These are phyloP conservation scores for Venustampulla echinocandica DNA, from an alignment of 495 filamentous ascomycete genomes.

Conservation along the genomic window DNA sequence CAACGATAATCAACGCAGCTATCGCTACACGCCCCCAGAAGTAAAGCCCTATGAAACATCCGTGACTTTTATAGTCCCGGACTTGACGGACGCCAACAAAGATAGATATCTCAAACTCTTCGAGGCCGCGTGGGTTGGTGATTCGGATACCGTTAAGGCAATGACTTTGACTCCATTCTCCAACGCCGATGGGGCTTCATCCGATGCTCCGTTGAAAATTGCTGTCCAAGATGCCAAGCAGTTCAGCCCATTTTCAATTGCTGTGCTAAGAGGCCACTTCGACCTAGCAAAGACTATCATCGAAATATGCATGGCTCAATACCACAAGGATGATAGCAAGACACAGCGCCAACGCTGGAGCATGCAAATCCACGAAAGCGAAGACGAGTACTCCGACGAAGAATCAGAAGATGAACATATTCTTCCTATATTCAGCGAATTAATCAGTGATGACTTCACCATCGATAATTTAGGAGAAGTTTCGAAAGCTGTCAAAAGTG, in stretches of 20 bases:
- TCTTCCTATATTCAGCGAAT: constrained; percentile 19
- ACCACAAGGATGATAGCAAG: constrained; percentile 35
- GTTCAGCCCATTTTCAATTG: constrained; percentile 53
- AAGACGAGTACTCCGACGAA: constrained; percentile 39
- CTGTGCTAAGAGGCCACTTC: constrained; percentile 52
- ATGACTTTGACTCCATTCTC: constrained; percentile 35
- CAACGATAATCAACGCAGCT: background rate
- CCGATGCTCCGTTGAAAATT: constrained; percentile 50
- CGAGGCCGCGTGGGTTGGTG: constrained; percentile 60
- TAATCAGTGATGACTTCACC: constrained; percentile 55
- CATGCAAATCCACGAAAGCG: constrained; percentile 26
- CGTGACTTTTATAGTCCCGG: constrained; percentile 40
- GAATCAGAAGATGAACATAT: constrained; percentile 53
- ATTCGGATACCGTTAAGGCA: constrained; percentile 48
- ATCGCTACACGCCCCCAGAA: constrained; percentile 2
- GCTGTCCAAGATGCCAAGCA: constrained; percentile 40
- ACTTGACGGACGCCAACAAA: constrained; percentile 41
- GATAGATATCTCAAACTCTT: constrained; percentile 54
- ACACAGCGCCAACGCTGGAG: constrained; percentile 37
- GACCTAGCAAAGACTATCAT: constrained; percentile 54
- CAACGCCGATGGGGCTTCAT: constrained; percentile 32
- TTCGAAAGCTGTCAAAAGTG: constrained; percentile 52
- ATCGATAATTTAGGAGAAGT: constrained; percentile 62
- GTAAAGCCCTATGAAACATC: constrained; percentile 34
- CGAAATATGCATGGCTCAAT: constrained; percentile 58